Evolutionary conservation across 106 monocot genomes (phyloP), one percentile per base, ranked within the genome.

Genomic region (Dendrobium officinale): DNA sequence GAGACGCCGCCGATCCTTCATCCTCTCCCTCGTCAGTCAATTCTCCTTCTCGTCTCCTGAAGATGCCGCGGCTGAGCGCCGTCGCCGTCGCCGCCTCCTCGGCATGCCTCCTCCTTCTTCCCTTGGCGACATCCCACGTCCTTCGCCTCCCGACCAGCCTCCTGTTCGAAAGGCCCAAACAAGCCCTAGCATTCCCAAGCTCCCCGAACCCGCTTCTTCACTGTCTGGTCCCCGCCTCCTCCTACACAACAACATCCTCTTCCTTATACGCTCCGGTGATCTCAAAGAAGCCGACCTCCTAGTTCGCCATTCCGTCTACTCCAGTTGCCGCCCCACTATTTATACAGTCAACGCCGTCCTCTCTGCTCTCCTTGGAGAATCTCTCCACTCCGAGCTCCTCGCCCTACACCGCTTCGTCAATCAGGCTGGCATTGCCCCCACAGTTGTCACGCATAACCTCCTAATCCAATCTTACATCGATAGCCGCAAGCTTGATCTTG

Each of bases 241-340:
- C 11, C 86, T 95, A 72, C 95, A 95, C 81, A 92, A 95, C 84
- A 81, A 83, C 55, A 90, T 95, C 78, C 86, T 95, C 55, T 75
- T 75, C 67, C 85, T 95, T 11, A 84, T 90, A 80, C 86, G 88
- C 37, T 81, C 84, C 33, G 87, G 87, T 75, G 92, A 95, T 80
- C 87, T 95, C 78, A 86, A 92, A 31, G 92, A 95, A 82, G 95
- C 95, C 56, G 59, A 87, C 24, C 92, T 95, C 58, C 83, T 95
- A 82, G 87, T 88, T 26, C 90, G 95, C 55, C 95, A 95, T 70
- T 92, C 95, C 75, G 88, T 95, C 82, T 92, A 95, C 87, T 95
- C 95, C 81, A 95, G 92, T 81, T 95, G 95, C 81, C 90, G 95
- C 41, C 95, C 95, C 73, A 90, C 95, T 59, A 75, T 89, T 56